Evolutionary conservation across 2,329 filamentous ascomycete species (phyloP).

Genomic region (Apiospora saccharicola): DNA sequence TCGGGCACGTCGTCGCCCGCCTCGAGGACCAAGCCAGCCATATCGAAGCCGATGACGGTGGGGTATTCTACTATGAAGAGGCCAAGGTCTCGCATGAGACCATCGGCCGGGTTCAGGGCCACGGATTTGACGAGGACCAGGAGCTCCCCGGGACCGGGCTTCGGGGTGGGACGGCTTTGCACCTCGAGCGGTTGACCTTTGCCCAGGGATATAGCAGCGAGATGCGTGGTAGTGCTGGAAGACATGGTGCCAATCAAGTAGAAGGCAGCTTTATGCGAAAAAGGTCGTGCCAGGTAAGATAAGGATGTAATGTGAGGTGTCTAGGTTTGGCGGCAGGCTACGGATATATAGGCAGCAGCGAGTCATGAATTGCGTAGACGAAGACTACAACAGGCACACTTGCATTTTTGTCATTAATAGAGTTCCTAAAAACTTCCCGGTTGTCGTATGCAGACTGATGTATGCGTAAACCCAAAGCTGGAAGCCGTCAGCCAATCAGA

Average conservation of each 20-base stretch:
- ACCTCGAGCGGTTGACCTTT: slow-evolving; percentile 48
- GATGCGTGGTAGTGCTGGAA: slow-evolving; percentile 46
- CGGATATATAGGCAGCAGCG: no score
- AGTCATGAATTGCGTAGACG: background rate
- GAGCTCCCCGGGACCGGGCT: slow-evolving; percentile 53
- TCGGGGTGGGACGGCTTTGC: slow-evolving; percentile 49
- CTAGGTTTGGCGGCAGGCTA: background rate
- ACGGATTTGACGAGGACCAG: slow-evolving; percentile 56
- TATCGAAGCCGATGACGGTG: slow-evolving; percentile 51
- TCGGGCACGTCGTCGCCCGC: slow-evolving; percentile 48
- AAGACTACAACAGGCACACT: no score
- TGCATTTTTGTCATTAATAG: background rate
- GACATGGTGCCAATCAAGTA: no score
- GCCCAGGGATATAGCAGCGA: slow-evolving; percentile 46
- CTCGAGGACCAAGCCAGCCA: slow-evolving; percentile 51
- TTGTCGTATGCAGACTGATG: background rate
- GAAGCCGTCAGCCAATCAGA: slow-evolving; percentile 31
- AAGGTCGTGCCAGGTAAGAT: no score
- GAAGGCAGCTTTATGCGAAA: background rate
- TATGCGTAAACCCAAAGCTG: background rate
- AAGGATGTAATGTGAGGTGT: background rate
- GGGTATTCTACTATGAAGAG: slow-evolving; percentile 51
- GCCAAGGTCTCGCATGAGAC: slow-evolving; percentile 49
- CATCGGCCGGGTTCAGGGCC: slow-evolving; percentile 57
- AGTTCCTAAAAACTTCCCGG: background rate